These are phyloP conservation scores for Cornus controversa DNA, from an alignment of 148 eudicot genomes.

Conservation along the genomic window DNA sequence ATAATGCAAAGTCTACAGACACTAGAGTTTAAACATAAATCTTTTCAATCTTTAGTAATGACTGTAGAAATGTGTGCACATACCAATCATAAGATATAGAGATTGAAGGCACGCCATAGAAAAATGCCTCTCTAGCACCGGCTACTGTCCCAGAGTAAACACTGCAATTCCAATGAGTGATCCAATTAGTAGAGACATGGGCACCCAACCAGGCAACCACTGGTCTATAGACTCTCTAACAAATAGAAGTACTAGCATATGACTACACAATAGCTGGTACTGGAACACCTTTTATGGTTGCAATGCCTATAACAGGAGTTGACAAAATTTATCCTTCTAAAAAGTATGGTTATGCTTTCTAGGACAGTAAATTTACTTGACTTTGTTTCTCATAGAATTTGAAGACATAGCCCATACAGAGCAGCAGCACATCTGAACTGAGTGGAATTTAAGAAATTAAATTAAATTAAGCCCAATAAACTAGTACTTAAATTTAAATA, in stretches of 20 bases:
- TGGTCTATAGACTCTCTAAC: neutral
- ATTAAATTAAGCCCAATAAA: neutral
- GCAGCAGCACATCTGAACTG: neutral
- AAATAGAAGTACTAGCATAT: neutral
- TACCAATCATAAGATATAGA: conserved; percentile 94
- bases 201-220: conserved; percentile 1
- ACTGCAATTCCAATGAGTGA: conserved; percentile 37
- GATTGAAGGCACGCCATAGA: conserved; percentile 64
- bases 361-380: neutral
- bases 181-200: conserved; percentile 6
- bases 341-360: neutral
- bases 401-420: neutral
- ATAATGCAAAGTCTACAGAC: neutral
- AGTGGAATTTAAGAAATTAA: neutral
- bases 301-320: neutral
- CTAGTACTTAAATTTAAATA: neutral
- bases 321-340: neutral
- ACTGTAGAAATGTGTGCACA: neutral
- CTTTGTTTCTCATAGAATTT: neutral
- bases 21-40: too few species aligned
- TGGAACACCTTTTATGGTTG: neutral
- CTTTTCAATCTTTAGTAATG: neutral
- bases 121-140: conserved; percentile 95
- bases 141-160: conserved; percentile 97
- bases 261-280: neutral